phyloP scores from a whole-genome alignment of 2,329 filamentous ascomycete genomes.

The Xylaria sp. region DNA sequence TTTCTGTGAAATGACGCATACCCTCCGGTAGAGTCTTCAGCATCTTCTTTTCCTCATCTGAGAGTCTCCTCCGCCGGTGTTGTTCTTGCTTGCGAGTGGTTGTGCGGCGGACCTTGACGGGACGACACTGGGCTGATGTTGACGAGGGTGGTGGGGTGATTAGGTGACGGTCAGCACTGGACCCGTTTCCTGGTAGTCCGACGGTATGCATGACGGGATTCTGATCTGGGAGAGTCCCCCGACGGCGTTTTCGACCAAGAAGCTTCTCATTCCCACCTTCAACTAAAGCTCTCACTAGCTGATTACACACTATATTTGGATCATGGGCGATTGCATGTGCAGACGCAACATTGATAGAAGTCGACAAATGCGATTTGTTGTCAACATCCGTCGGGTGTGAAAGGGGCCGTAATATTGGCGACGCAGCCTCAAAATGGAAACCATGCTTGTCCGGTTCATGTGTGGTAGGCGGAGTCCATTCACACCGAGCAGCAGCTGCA shows the following conservation, averaged over 20 bases:
- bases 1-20: constrained; percentile 1
- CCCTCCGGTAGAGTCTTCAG: not conserved
- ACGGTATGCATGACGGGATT: not conserved
- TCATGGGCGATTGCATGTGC: not conserved
- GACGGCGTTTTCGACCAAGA: not conserved
- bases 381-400: not conserved
- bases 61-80: not conserved
- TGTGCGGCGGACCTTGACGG: not conserved
- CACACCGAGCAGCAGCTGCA: not conserved
- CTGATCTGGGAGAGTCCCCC: not conserved
- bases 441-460: not conserved
- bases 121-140: not conserved
- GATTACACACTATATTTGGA: not conserved
- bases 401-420: not conserved
- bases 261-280: not conserved
- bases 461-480: not conserved
- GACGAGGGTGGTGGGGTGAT: not conserved
- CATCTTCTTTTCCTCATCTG: not conserved
- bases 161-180: not conserved
- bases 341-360: not conserved
- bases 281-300: not conserved
- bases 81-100: not conserved
- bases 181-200: not conserved
- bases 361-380: not conserved
- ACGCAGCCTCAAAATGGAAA: not conserved